Conservation (phyloP, 83 land plant species). For the Picea abies region DNA sequence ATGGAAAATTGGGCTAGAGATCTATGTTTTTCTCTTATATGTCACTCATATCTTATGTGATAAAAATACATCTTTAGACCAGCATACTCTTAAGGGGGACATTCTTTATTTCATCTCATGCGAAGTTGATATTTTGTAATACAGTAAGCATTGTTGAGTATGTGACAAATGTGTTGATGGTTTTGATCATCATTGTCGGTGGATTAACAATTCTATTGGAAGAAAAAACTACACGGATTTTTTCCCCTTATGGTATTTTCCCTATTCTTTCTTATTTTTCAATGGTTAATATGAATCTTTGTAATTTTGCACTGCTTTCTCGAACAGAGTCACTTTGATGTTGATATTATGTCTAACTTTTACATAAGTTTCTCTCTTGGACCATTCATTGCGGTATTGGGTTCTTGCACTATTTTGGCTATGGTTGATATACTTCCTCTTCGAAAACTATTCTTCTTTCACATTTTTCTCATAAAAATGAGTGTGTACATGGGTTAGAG, state of each 20-base stretch:
- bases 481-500: conserved; percentile 19
- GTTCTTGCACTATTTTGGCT: conserved; percentile 71
- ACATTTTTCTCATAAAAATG: conserved; percentile 79
- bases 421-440: conserved; percentile 79
- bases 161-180: too few species aligned
- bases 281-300: conserved; percentile 80
- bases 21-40: too few species aligned
- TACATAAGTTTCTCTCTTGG: conserved; percentile 91
- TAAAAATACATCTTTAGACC: too few species aligned
- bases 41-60: not conserved
- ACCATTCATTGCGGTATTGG: conserved; percentile 90
- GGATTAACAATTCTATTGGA: conserved; percentile 98
- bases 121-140: too few species aligned
- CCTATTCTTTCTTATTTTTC: conserved; percentile 79
- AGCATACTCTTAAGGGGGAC: too few species aligned
- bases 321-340: conserved; percentile 50
- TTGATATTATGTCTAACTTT: conserved; percentile 68
- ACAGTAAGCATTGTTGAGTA: too few species aligned
- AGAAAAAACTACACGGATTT: conserved; percentile 77
- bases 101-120: too few species aligned
- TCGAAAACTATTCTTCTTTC: conserved; percentile 85
- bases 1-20: too few species aligned
- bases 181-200: conserved; percentile 41
- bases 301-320: conserved; percentile 81
- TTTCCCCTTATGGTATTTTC: conserved; percentile 81